Evolutionary conservation across 805 yeast genomes (phyloP), one percentile per base, ranked within the genome.

Genomic region (Starmerella sp.): DNA sequence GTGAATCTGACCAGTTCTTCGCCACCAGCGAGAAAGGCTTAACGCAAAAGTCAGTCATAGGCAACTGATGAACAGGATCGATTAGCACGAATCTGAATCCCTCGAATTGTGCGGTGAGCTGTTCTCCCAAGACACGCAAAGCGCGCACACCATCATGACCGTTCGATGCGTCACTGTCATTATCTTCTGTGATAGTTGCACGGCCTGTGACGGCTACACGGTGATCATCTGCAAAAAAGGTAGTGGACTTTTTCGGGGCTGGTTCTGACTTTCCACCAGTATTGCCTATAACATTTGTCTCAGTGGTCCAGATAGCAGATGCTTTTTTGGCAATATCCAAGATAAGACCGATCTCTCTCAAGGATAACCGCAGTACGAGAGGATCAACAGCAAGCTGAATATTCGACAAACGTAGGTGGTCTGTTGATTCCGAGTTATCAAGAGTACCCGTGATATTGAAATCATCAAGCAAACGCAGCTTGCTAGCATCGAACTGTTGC

Each of bases 51-150:
- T 90, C 96, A 14, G 87, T 63, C 39, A 89, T 83, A 0, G 97
- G 97, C 59, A 90, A 73, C 66, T 90, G 97, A 65, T 89, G 93
- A 46, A 86, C 83, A 66, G 87, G 95, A 66, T 96, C 96, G 59
- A 90, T 85, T 51, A 90, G 71, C 1, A 90, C 95, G 48, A 89
- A 68, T 58, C 96, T 75, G 58, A 86, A 65, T 0, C 96, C 96
- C 14, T 84, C 87, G 56, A 87, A 68, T 47, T 78, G 78, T 0
- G 83, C 83, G 44, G 69, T 73, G 47, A 88, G 69, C 45, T 78
- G 80, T 67, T 90, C 97, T 1, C 84, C 86, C 56, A 79, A 78
- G 6, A 86, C 71, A 2, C 83, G 64, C 4, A 35, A 17, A 10
- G 43, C 37, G 2, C n/a, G 42, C 35, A 34, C 15, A 10, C 29